These are phyloP conservation scores for Solanum megistacrolobum DNA, from an alignment of 257 asterid genomes.

Conservation along the genomic window DNA sequence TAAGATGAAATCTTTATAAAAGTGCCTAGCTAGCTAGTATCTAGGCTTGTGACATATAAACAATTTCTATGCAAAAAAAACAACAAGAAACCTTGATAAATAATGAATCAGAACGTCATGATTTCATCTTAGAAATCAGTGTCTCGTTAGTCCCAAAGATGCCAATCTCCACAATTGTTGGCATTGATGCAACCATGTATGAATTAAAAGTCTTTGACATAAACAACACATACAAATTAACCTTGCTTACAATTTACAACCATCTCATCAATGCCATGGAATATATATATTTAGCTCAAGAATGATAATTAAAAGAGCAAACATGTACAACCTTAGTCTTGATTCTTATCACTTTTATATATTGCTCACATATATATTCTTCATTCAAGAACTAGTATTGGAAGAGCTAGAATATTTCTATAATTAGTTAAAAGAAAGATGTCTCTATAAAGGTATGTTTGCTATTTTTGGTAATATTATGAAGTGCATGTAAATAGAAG, in stretches of 20 bases:
- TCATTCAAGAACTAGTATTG: neutral
- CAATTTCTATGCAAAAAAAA: too few relatives aligned
- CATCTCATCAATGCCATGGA: neutral
- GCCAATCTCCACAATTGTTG: neutral
- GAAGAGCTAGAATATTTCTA: neutral
- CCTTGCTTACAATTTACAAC: neutral
- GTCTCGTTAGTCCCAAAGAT: neutral
- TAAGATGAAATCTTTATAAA: neutral
- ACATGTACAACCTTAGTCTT: neutral
- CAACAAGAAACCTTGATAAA: neutral
- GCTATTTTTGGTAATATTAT: neutral
- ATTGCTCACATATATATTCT: neutral
- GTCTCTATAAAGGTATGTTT: neutral
- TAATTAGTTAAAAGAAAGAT: neutral
- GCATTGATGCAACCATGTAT: conserved; percentile 12
- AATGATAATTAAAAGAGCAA: neutral
- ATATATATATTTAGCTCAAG: neutral
- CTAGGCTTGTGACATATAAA: neutral
- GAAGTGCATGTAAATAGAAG: too few relatives aligned
- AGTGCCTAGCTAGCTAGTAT: neutral
- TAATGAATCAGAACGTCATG: neutral
- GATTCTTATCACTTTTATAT: conserved; percentile 7
- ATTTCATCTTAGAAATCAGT: neutral
- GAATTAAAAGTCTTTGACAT: neutral
- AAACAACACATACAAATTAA: neutral